Percentiles rank a stretch among this genome's conserved stretches.
phyloP scores from a whole-genome alignment of 176 grass and related monocot genomes.

The Carex parvula region DNA sequence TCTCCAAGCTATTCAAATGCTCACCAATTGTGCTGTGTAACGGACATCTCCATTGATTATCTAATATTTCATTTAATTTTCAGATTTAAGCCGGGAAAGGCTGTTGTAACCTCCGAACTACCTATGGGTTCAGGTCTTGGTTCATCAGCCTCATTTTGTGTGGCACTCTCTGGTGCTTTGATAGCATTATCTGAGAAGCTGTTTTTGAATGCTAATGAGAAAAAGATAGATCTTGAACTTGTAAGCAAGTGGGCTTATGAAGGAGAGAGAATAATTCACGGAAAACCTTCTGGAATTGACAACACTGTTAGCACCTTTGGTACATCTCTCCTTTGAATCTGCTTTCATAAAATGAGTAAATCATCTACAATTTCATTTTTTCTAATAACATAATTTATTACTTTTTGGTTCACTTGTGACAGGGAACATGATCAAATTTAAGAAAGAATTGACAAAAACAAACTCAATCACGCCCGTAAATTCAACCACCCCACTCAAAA shows the following conservation, averaged over 20 bases:
- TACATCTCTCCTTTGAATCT: conserved; percentile 24
- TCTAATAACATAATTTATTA: conserved; percentile 4
- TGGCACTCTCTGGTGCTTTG: conserved; percentile 57
- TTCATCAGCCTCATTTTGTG: conserved; percentile 69
- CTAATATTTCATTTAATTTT: not conserved
- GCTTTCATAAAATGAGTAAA: not conserved
- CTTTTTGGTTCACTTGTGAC: conserved; percentile 16
- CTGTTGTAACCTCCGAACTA: conserved; percentile 57
- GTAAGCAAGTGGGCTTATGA: conserved; percentile 79
- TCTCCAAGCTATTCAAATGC: too few species aligned
- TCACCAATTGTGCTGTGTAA: too few species aligned
- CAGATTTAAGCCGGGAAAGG: conserved; percentile 61
- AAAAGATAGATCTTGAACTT: conserved; percentile 52
- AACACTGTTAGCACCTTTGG: conserved; percentile 77
- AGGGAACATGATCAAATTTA: conserved; percentile 95
- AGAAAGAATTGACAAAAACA: conserved; percentile 47
- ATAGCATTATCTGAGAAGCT: conserved; percentile 35
- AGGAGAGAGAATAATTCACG: conserved; percentile 88
- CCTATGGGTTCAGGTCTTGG: conserved; percentile 68
- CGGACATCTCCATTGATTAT: too few species aligned
- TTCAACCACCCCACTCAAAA: conserved; percentile 58
- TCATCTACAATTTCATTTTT: not conserved
- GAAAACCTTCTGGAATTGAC: conserved; percentile 92
- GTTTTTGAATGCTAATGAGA: not conserved
- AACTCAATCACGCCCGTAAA: conserved; percentile 44